These are phyloP conservation scores for Torulaspora maleeae DNA, from an alignment of 805 yeast species.

Conservation along the genomic window DNA sequence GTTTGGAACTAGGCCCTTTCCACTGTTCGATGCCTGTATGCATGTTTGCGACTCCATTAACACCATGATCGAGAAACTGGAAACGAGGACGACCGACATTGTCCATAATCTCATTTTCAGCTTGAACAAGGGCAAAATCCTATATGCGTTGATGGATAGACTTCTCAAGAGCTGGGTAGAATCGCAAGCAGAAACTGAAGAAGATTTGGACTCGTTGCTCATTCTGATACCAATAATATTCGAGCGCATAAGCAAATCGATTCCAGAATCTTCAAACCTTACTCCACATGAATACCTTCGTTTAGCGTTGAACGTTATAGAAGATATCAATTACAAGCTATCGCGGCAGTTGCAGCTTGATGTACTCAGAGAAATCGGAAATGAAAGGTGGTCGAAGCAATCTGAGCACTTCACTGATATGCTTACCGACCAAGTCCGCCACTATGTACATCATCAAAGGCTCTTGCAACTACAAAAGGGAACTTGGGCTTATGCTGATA, in stretches of 20 bases:
- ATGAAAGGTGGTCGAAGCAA: conserved; percentile 42
- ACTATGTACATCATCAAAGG: conserved; percentile 72
- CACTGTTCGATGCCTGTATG: conserved; percentile 41
- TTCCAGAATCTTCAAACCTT: conserved; percentile 17
- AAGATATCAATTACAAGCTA: conserved; percentile 42
- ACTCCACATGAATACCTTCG: conserved; percentile 7
- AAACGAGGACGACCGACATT: conserved; percentile 21
- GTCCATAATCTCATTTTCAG: conserved; percentile 38
- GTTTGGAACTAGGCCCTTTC: conserved; percentile 52
- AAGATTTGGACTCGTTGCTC: conserved; percentile 49
- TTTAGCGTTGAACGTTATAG: conserved; percentile 32
- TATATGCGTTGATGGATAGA: conserved; percentile 52
- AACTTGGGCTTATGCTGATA: conserved; percentile 70
- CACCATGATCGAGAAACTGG: conserved; percentile 19
- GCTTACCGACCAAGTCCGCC: conserved; percentile 53
- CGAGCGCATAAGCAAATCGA: conserved; percentile 29
- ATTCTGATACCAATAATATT: conserved; percentile 42
- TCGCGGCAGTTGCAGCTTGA: conserved; percentile 53
- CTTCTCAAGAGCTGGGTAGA: conserved; percentile 62
- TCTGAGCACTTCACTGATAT: conserved; percentile 46
- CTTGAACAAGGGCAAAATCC: conserved; percentile 47
- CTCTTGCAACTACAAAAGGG: conserved; percentile 69
- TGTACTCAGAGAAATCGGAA: conserved; percentile 38
- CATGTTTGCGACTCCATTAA: conserved; percentile 32
- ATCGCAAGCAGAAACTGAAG: conserved; percentile 45